Evolutionary conservation across 768 basidiomycete genomes (phyloP).

Genomic region (Artomyces pyxidatus): DNA sequence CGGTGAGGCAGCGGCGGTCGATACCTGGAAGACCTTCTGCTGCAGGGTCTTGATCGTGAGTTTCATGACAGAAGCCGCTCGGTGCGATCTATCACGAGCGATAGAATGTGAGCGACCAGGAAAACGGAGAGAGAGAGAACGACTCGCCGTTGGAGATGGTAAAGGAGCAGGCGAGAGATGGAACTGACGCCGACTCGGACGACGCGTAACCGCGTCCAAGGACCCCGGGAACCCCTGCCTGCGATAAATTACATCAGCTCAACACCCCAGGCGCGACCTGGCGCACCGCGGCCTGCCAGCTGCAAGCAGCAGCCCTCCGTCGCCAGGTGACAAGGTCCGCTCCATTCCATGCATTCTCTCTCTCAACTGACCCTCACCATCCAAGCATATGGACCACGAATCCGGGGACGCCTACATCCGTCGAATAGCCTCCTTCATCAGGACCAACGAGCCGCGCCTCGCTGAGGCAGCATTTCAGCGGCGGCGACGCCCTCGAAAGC

Average conservation of each 20-base stretch:
- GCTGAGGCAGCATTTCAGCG: constrained; percentile 53
- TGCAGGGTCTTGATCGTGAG: constrained; percentile 93
- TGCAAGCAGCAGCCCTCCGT: background rate
- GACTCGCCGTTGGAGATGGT: constrained; percentile 3
- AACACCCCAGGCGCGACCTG: too few species aligned
- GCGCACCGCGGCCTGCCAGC: background rate
- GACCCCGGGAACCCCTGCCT: background rate
- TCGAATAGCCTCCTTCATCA: constrained; percentile 61
- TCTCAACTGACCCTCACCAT: constrained; percentile 24
- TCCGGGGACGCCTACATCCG: constrained; percentile 72
- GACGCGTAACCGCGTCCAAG: background rate
- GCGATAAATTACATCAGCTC: too few species aligned
- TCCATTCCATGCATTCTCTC: constrained; percentile 10
- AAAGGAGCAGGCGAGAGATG: constrained; percentile 8
- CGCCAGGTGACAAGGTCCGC: constrained; percentile 6
- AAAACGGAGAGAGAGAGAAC: background rate
- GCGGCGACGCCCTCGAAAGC: constrained; percentile 34
- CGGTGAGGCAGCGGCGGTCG: too few species aligned
- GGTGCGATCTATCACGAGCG: constrained; percentile 2
- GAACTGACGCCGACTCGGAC: constrained; percentile 1
- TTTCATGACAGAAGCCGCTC: constrained; percentile 52
- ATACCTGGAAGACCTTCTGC: constrained; percentile 85
- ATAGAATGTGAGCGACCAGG: constrained; percentile 1
- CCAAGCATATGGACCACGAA: constrained; percentile 39
- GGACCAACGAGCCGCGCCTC: constrained; percentile 61